Evolutionary conservation across 2,329 filamentous ascomycete species (phyloP).

Genomic region (Alternaria sp.): DNA sequence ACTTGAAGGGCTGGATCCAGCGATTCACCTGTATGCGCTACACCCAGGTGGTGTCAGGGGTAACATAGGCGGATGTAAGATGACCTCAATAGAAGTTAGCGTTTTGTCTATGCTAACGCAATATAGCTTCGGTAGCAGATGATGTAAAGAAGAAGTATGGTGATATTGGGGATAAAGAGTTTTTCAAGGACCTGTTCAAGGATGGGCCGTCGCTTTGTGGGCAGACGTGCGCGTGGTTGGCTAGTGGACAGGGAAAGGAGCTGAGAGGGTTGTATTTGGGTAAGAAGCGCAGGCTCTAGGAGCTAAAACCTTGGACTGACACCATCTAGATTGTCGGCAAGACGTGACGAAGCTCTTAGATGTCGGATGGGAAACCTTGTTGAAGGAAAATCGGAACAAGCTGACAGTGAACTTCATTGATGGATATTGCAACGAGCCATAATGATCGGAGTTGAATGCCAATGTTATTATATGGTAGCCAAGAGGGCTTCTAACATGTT

Average conservation of each 20-base stretch:
- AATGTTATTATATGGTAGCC: background rate
- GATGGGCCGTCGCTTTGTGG: slow-evolving; percentile 40
- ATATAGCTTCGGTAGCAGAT: slow-evolving; percentile 27
- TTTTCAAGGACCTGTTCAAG: slow-evolving; percentile 39
- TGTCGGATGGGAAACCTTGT: slow-evolving; percentile 34
- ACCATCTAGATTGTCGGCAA: slow-evolving; percentile 39
- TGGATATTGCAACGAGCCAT: slow-evolving; percentile 45
- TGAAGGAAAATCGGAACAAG: slow-evolving; percentile 41
- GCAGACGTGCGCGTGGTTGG: slow-evolving; percentile 44
- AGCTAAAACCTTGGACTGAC: background rate
- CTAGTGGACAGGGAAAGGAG: slow-evolving; percentile 40
- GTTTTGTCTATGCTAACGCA: slow-evolving; percentile 12
- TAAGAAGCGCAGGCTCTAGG: slow-evolving; percentile 2
- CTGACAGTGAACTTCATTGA: slow-evolving; percentile 45
- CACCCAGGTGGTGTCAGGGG: slow-evolving; percentile 44
- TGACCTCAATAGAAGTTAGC: fast-evolving
- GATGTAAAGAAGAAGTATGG: slow-evolving; percentile 44
- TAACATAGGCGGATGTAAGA: slow-evolving; percentile 39
- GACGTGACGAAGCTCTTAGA: slow-evolving; percentile 36
- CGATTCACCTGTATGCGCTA: slow-evolving; percentile 42
- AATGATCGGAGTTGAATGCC: background rate
- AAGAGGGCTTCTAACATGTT: background rate
- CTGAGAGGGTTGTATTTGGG: slow-evolving; percentile 41
- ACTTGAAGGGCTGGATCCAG: slow-evolving; percentile 39
- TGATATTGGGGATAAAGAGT: slow-evolving; percentile 37